Percentiles rank a stretch among this genome's conserved stretches.
phyloP scores from a whole-genome alignment of 2,329 filamentous ascomycete species.

The Amesomyces nigricolor region DNA sequence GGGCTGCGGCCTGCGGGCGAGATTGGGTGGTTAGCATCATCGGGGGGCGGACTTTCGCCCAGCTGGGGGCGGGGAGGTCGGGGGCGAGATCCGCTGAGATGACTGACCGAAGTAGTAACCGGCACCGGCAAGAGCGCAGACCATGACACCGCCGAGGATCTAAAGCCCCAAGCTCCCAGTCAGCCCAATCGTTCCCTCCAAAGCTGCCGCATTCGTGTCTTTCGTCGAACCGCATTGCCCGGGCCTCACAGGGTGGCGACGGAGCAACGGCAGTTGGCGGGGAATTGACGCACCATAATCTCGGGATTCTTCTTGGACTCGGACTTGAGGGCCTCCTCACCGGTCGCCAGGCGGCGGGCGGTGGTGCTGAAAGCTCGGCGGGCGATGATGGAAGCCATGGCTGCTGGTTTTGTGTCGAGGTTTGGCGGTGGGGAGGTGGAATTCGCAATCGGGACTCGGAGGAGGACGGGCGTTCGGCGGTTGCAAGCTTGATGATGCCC shows the following conservation, averaged over 20 bases:
- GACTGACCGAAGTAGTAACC: conserved; percentile 79
- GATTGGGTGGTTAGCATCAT: not conserved
- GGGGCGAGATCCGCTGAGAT: not conserved
- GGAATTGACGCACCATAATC: conserved; percentile 39
- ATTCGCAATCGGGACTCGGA: conserved; percentile 10
- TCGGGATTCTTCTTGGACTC: conserved; percentile 53
- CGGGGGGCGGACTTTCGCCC: not conserved
- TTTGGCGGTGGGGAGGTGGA: conserved; percentile 6
- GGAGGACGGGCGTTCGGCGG: conserved; percentile 11
- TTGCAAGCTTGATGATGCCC: conserved; percentile 13
- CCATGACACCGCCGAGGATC: conserved; percentile 91
- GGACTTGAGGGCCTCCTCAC: conserved; percentile 47
- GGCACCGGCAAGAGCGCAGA: conserved; percentile 76
- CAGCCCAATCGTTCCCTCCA: conserved; percentile 1
- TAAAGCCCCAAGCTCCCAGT: conserved; percentile 35
- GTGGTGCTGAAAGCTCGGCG: conserved; percentile 52
- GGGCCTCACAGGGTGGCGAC: no score
- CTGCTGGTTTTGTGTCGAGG: conserved; percentile 22
- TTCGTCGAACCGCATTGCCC: not conserved
- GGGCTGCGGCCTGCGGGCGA: conserved; percentile 64
- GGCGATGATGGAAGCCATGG: conserved; percentile 53
- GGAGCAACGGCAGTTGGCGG: not conserved
- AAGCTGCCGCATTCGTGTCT: not conserved
- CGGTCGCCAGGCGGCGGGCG: conserved; percentile 44
- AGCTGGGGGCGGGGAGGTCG: no score